phyloP scores from a whole-genome alignment of 1,139 yeast genomes.

The Candida tropicalis region DNA sequence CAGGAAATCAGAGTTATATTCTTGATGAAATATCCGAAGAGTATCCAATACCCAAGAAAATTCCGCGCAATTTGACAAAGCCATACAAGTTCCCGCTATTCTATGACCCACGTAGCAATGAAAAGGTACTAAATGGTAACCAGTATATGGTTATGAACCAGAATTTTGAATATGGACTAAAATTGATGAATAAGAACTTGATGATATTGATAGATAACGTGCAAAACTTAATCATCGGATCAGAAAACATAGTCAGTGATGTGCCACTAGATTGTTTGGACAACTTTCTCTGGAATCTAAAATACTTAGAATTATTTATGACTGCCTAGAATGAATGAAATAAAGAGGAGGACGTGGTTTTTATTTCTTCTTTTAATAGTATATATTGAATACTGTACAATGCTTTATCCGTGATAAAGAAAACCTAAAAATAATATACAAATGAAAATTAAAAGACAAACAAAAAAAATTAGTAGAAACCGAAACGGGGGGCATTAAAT shows the following conservation, averaged over 20 bases:
- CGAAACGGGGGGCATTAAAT: neutral
- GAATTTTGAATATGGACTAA: constrained; percentile 38
- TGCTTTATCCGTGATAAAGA: neutral
- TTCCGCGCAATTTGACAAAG: neutral
- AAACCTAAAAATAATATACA: constrained; percentile 2
- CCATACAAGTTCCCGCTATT: constrained; percentile 28
- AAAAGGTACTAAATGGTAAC: constrained; percentile 20
- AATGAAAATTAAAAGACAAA: neutral
- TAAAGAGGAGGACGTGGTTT: too few relatives aligned
- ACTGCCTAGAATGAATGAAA: constrained; percentile 26
- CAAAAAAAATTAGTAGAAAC: neutral
- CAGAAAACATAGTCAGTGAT: constrained; percentile 15
- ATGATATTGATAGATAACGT: constrained; percentile 28
- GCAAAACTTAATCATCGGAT: constrained; percentile 19
- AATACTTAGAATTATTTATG: constrained; percentile 38
- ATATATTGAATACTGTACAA: constrained; percentile 1
- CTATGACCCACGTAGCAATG: constrained; percentile 28
- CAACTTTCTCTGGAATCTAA: constrained; percentile 46
- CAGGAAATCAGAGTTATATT: constrained; percentile 29
- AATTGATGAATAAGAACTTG: constrained; percentile 36
- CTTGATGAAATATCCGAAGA: constrained; percentile 25
- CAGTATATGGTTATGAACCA: constrained; percentile 23
- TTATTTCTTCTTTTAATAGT: neutral
- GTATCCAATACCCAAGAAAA: constrained; percentile 16
- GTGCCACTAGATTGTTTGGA: constrained; percentile 45